These are phyloP conservation scores for Hirsutella minnesotensis DNA, from an alignment of 2,329 filamentous ascomycete genomes.

Conservation along the genomic window DNA sequence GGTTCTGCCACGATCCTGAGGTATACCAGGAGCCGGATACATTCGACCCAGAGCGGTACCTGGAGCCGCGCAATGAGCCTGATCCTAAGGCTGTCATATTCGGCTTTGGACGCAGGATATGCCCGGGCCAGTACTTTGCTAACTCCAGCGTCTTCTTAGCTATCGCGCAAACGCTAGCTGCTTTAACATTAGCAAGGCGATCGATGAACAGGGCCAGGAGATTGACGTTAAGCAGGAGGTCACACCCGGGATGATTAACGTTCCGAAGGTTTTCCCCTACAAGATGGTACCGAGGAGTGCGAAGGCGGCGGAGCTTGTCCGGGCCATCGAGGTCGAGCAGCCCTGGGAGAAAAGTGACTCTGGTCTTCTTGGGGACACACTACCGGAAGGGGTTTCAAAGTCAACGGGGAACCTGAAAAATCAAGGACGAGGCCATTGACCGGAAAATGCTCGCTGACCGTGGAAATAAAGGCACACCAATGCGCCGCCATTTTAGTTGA, in stretches of 20 bases:
- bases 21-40: constrained; percentile 37
- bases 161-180: not conserved
- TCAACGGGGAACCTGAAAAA: too few species aligned
- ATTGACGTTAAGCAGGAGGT: not conserved
- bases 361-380: too few species aligned
- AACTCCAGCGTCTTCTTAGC: not conserved
- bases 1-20: constrained; percentile 50
- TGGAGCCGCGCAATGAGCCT: not conserved
- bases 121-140: not conserved
- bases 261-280: not conserved
- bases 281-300: not conserved
- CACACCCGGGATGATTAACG: not conserved
- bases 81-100: not conserved
- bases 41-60: not conserved
- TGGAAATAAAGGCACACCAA: too few species aligned
- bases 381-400: too few species aligned
- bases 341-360: not conserved
- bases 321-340: not conserved
- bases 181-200: not conserved
- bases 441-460: too few species aligned
- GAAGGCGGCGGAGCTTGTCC: not conserved
- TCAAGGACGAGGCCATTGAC: too few species aligned
- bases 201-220: not conserved
- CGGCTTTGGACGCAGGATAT: not conserved
- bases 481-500: too few species aligned